phyloP scores from a whole-genome alignment of 2,329 filamentous ascomycete genomes.

The Annulohypoxylon truncatum region DNA sequence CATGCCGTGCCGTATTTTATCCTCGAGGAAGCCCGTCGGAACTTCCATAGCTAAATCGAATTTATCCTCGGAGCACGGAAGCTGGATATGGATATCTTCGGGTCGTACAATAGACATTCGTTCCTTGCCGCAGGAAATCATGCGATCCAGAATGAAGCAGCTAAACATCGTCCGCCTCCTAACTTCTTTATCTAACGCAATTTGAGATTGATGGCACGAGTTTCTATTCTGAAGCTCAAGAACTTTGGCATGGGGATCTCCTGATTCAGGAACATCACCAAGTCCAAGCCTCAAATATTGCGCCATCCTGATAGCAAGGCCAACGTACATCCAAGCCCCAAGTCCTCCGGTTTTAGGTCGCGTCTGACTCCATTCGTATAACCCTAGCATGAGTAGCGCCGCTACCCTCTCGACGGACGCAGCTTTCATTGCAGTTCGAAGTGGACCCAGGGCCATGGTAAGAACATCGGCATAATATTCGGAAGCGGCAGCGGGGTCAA shows the following conservation, averaged over 20 bases:
- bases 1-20: slow-evolving; percentile 44
- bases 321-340: slow-evolving; percentile 74
- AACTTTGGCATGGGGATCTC: slow-evolving; percentile 41
- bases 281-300: slow-evolving; percentile 71
- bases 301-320: slow-evolving; percentile 72
- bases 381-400: slow-evolving; percentile 75
- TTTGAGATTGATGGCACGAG: slow-evolving; percentile 42
- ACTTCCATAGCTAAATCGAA: slow-evolving; percentile 72
- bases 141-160: slow-evolving; percentile 77
- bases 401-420: slow-evolving; percentile 73
- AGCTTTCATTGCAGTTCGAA: slow-evolving; percentile 60
- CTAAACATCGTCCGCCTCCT: slow-evolving; percentile 78
- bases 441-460: slow-evolving; percentile 61
- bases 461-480: slow-evolving; percentile 73
- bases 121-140: slow-evolving; percentile 73
- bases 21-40: slow-evolving; percentile 60
- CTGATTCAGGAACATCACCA: slow-evolving; percentile 56
- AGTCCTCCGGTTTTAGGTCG: slow-evolving; percentile 61
- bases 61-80: slow-evolving; percentile 74
- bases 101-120: slow-evolving; percentile 69
- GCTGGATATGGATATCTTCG: slow-evolving; percentile 71
- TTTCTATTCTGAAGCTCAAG: slow-evolving; percentile 38
- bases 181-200: slow-evolving; percentile 71
- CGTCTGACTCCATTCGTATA: slow-evolving; percentile 78
- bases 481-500: slow-evolving; percentile 67